Evolutionary conservation across 2,329 filamentous ascomycete genomes (phyloP), one percentile per base, ranked within the genome.

Genomic region (Sarocladiaceae sp.): DNA sequence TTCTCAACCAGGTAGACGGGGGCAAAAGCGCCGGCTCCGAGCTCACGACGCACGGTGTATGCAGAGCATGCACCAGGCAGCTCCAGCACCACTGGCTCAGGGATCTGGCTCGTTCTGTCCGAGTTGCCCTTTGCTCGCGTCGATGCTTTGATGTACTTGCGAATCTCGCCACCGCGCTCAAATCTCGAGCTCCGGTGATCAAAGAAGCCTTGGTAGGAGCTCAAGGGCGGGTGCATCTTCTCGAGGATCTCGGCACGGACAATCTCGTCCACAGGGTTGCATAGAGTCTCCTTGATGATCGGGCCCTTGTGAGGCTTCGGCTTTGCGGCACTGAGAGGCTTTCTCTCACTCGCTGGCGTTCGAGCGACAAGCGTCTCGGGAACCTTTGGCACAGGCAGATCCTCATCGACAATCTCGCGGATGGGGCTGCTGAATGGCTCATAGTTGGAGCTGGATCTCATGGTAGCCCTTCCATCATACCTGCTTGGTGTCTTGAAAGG

Each of bases 11-110:
- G 78, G 59, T 96, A 98, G 3, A 98, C 93, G 0, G 93, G 91
- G 1, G 91, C 93, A 64, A 94, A 98, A 1, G 93, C 93, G 7
- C 93, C 93, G 21, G 89, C 87, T 1, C 93, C 93, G 11, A 98
- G 79, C 60, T 97, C 89, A 41, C 83, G 80, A 58, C 85, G 88
- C 46, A 97, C 66, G 1, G 79, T 83, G 62, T 96, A 98, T 33
- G 74, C 76, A 31, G 81, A 72, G 18, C 75, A 67, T 2, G 78
- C 73, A 31, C 79, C 79, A 0, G 78, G 72, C 48, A 96, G 86
- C 33, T 78, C 70, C 18, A 97, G 72, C 3, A 76, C 69, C 0
- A 87, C 80, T 0, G 80, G 74, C 33, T 77, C 68, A 1, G 74
- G 65, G 2, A 80, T 62, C 20, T 78, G 77, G 9, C 73, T 74